Evolutionary conservation across 371 early-diverging fungal genomes (phyloP).

Genomic region (Apophysomyces elegans): DNA sequence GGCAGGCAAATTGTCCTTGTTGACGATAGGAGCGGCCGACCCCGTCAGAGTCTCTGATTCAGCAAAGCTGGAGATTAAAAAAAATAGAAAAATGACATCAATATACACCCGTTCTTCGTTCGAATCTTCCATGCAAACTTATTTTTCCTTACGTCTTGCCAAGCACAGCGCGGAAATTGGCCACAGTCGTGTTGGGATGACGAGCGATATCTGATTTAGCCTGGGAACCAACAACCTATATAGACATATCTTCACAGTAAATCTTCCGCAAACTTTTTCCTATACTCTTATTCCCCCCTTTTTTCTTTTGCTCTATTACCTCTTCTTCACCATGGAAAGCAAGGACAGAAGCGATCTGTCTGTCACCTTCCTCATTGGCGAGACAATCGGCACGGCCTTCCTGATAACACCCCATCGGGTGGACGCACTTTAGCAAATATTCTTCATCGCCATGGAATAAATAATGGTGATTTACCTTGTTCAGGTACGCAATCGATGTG

Average conservation of each 20-base stretch:
- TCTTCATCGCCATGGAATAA: neutral
- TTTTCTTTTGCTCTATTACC: slow-evolving; percentile 32
- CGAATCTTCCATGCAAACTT: too few species aligned
- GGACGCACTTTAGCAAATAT: neutral
- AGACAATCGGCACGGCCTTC: slow-evolving; percentile 89
- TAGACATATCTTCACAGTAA: neutral
- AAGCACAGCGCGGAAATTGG: slow-evolving; percentile 85
- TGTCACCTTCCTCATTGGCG: slow-evolving; percentile 97
- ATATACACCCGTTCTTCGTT: neutral
- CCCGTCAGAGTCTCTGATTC: slow-evolving; percentile 54
- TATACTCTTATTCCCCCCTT: too few species aligned
- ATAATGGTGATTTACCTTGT: slow-evolving; percentile 56
- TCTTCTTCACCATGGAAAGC: slow-evolving; percentile 93
- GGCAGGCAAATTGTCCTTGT: slow-evolving; percentile 71
- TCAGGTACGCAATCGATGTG: slow-evolving; percentile 88
- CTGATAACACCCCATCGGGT: slow-evolving; percentile 44
- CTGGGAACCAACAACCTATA: slow-evolving; percentile 89
- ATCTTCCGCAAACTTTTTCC: neutral
- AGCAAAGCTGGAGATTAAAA: slow-evolving; percentile 29
- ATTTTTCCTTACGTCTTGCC: slow-evolving; percentile 69
- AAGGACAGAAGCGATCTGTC: slow-evolving; percentile 91
- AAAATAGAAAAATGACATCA: slow-evolving; percentile 1
- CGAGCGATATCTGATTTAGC: slow-evolving; percentile 90
- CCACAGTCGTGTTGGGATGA: slow-evolving; percentile 87
- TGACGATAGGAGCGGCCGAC: slow-evolving; percentile 67